Evolutionary conservation across 2,329 filamentous ascomycete genomes (phyloP), one percentile per base, ranked within the genome.

Genomic region (Boeremia exigua): DNA sequence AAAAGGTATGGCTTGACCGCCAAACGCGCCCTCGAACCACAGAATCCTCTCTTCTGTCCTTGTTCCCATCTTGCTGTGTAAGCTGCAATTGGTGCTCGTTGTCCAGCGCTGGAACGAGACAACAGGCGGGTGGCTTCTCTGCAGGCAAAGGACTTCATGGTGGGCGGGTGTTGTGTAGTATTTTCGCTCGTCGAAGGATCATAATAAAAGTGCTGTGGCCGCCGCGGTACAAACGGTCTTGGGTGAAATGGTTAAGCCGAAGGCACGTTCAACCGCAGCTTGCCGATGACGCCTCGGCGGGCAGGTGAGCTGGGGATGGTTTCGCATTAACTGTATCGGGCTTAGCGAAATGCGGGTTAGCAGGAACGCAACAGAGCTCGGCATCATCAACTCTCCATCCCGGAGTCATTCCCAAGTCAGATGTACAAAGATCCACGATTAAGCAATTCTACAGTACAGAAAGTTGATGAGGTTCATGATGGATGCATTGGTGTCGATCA

Each of bases 1-100:
- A 96, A 78, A 36, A 94, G 70, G 56, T 95, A 92, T 1, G 91
- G 91, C 78, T 94, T 94, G 42, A 95, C 82, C 1, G 82, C 84
- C 25, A 74, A 63, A 37, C 68, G 55, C 15, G 54, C 62, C 12
- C 60, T 54, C 15, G 77, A 75, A 19, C 58, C 64, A 56, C 73
- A 70, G 46, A 81, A 78, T 46, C 78, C 79, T 66, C 70, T 66
- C 45, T 58, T 59, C 33, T 70, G 66, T n/a, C 64, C 59, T 51
- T 64, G 66, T 59, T 56, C 56, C 50, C 58, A 65, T 33, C 61
- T 53, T 37, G 61, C 58, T 50, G 56, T 53, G 58, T 54, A 61
- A n/a, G 58, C 48, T 15, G 63, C 61, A 48, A 70, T 68, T 63
- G 68, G 59, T 19, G 59, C 54, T 53, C 63, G 62, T 44, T 63